Conservation (phyloP, 106 monocot genomes). For the Dioscorea alata region DNA sequence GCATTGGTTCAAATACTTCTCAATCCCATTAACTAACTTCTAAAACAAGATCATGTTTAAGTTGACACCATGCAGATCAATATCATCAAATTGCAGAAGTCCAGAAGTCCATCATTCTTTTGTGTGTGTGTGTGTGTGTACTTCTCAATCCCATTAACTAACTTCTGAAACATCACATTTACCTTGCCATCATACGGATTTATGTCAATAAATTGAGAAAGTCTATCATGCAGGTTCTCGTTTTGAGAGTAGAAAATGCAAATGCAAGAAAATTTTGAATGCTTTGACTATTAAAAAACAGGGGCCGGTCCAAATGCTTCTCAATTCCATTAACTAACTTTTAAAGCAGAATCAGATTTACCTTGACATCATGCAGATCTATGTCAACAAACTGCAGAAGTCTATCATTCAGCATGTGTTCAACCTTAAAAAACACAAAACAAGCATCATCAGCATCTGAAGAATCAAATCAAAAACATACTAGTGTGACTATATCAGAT, state of each 20-base stretch:
- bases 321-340: too few relatives aligned
- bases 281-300: too few relatives aligned
- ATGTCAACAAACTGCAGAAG: slow-evolving; percentile 95
- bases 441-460: too few relatives aligned
- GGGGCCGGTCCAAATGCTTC: too few relatives aligned
- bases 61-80: slow-evolving; percentile 97
- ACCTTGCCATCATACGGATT: slow-evolving; percentile 99
- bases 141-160: too few relatives aligned
- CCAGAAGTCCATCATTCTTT: slow-evolving; percentile 81
- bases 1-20: too few relatives aligned
- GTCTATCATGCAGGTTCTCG: slow-evolving; percentile 52
- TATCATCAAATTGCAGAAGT: slow-evolving; percentile 93
- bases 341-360: slow-evolving; percentile 6
- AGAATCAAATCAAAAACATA: too few relatives aligned
- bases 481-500: too few relatives aligned
- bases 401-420: slow-evolving; percentile 95
- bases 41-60: slow-evolving; percentile 14
- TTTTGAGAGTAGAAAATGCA: too few relatives aligned
- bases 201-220: slow-evolving; percentile 93
- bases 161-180: not conserved
- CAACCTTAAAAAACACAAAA: slow-evolving; percentile 50
- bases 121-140: too few relatives aligned
- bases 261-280: too few relatives aligned
- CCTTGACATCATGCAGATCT: slow-evolving; percentile 99
- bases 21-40: too few relatives aligned